Evolutionary conservation across 352 stramenopile genomes (phyloP), one percentile per base, ranked within the genome.

Genomic region (Phytophthora melonis): DNA sequence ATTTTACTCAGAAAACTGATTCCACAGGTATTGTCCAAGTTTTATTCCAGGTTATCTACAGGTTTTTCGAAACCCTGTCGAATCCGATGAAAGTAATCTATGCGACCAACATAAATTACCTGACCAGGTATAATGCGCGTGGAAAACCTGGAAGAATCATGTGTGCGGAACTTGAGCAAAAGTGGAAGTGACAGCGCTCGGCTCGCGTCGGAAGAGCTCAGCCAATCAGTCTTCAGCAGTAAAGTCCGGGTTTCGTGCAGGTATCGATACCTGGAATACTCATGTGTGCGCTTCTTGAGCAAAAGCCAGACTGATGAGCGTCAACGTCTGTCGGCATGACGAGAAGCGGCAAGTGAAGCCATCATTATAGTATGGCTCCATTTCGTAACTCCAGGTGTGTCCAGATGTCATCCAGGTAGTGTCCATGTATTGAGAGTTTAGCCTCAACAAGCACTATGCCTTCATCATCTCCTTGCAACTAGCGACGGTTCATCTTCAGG

Each of bases 341-440:
- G 23, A 58, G 23, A 30, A 25, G 19, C 39, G 11, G 13, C 39
- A n/a, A n/a, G n/a, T n/a, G n/a, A n/a, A n/a, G n/a, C n/a, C n/a
- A n/a, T n/a, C n/a, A n/a, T n/a, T 21, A 2, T 6, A 49, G 41
- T n/a, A 49, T 49, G 14, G 2, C 41, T n/a, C 41, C 41, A 49
- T 49, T 5, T 7, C 5, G 41, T 49, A 49, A 21, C 41, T 54
- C 5, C 58, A 54, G 39, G 41, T 64, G 53, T 47, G n/a, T 55
- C 21, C 39, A 63, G 58, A 45, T 64, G 11, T 16, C 36, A 25
- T 18, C 39, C 57, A 63, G 23, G 57, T 63, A 43, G 41, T 54
- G 57, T 32, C 36, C 41, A 49, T 66, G 59, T 66, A 57, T 58
- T 57, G 45, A 58, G 58, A 57, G 30, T 30, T 50, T 66, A 56